Conservation (phyloP, 768 basidiomycete genomes). For the Leucosporidium scottii region DNA sequence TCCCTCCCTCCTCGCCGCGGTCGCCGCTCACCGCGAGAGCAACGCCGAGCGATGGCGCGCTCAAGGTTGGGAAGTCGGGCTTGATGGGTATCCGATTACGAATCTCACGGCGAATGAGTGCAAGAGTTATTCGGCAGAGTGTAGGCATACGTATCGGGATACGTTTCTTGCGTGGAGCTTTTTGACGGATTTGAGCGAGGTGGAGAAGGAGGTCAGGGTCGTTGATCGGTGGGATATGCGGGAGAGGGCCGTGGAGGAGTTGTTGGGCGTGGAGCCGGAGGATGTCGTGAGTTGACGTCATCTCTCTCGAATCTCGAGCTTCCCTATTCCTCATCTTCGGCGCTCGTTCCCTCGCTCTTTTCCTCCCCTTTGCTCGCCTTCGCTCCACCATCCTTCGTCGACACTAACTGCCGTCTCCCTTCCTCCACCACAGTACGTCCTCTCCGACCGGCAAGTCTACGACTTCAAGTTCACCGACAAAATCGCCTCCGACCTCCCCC, state of each 20-base stretch:
- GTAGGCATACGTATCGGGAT: conserved; percentile 54
- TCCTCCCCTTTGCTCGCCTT: neutral
- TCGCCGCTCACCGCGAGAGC: neutral
- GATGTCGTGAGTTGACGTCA: conserved; percentile 33
- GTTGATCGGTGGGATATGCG: conserved; percentile 52
- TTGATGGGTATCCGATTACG: conserved; percentile 26
- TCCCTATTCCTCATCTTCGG: too few species aligned
- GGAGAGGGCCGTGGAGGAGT: conserved; percentile 47
- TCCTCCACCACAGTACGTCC: conserved; percentile 39
- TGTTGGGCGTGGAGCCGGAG: conserved; percentile 43
- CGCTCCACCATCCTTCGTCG: too few species aligned
- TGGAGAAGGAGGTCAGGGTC: conserved; percentile 42
- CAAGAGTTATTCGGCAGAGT: conserved; percentile 46
- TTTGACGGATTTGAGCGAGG: conserved; percentile 52
- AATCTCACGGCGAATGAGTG: conserved; percentile 20
- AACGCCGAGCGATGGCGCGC: conserved; percentile 2
- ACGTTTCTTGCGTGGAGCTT: conserved; percentile 63
- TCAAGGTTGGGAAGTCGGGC: conserved; percentile 14
- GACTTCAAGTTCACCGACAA: conserved; percentile 57
- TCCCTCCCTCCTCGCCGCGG: neutral
- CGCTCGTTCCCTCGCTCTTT: neutral
- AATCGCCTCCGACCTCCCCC: conserved; percentile 4
- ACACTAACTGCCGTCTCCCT: too few species aligned
- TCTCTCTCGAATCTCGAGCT: too few species aligned
- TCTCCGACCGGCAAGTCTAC: conserved; percentile 55